These are phyloP conservation scores for Cryoendolithus antarcticus DNA, from an alignment of 2,329 filamentous ascomycete genomes.

Conservation along the genomic window DNA sequence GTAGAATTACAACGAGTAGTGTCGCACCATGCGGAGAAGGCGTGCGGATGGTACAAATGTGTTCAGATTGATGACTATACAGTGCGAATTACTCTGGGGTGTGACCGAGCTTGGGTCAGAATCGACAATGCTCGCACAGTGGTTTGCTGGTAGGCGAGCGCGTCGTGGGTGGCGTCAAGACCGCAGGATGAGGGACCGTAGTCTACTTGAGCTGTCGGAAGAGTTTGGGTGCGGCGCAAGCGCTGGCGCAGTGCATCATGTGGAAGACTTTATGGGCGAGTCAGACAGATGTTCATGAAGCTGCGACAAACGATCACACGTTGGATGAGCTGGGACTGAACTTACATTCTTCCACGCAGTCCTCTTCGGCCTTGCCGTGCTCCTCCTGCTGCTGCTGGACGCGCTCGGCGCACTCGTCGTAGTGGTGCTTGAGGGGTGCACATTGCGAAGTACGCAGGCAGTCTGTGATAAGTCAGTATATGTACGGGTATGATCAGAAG, in stretches of 20 bases:
- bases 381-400: slow-evolving; percentile 63
- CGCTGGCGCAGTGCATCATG: slow-evolving; percentile 84
- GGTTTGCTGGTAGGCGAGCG: too few species aligned
- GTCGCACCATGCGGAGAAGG: too few species aligned
- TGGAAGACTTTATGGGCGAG: slow-evolving; percentile 66
- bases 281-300: too few species aligned
- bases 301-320: slow-evolving; percentile 4
- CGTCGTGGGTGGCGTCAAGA: too few species aligned
- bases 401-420: slow-evolving; percentile 93
- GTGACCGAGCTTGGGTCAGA: too few species aligned
- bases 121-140: too few species aligned
- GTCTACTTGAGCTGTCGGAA: slow-evolving; percentile 80
- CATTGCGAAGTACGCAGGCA: slow-evolving; percentile 81
- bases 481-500: neutral
- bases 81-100: too few species aligned
- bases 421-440: slow-evolving; percentile 88
- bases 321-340: slow-evolving; percentile 15
- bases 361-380: slow-evolving; percentile 69
- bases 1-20: too few species aligned
- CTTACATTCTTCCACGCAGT: slow-evolving; percentile 99
- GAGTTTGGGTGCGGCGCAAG: slow-evolving; percentile 92
- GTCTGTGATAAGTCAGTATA: slow-evolving; percentile 44
- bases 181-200: too few species aligned
- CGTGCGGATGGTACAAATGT: too few species aligned
- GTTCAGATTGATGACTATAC: too few species aligned